These are phyloP conservation scores for Pythium phragmitis DNA, from an alignment of 352 stramenopile species.

Conservation along the genomic window DNA sequence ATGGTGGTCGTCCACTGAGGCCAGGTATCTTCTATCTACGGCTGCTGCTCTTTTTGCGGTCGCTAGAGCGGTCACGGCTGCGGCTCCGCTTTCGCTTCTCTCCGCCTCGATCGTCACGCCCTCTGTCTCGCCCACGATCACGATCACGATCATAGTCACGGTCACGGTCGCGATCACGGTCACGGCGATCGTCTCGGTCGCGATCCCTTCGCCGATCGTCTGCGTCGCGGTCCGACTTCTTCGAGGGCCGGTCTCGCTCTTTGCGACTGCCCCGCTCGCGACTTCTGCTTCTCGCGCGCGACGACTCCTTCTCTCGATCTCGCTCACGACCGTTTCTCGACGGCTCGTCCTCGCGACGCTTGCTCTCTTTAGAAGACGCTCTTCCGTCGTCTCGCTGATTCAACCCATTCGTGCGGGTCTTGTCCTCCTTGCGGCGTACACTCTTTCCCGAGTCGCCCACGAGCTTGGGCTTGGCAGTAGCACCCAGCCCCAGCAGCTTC, in stretches of 20 bases:
- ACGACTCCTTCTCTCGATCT: conserved; percentile 8
- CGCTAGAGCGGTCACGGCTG: conserved; percentile 32
- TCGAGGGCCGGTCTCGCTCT: conserved; percentile 17
- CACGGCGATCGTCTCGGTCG: conserved; percentile 20
- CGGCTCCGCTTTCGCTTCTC: conserved; percentile 15
- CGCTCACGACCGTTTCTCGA: background rate
- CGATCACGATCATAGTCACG: conserved; percentile 20
- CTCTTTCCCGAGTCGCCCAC: conserved; percentile 46
- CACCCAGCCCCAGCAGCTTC: conserved; percentile 91
- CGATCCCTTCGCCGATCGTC: conserved; percentile 14
- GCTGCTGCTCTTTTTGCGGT: conserved; percentile 26
- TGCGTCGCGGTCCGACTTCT: background rate
- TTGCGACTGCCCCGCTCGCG: conserved; percentile 19
- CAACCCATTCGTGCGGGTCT: conserved; percentile 18
- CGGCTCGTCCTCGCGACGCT: background rate
- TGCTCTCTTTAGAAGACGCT: background rate
- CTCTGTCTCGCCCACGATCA: conserved; percentile 26
- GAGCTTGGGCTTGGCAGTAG: conserved; percentile 68
- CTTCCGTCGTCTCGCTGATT: conserved; percentile 18
- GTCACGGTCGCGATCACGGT: conserved; percentile 11
- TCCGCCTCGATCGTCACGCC: conserved; percentile 4
- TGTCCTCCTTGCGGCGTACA: conserved; percentile 11
- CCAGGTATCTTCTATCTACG: conserved; percentile 7
- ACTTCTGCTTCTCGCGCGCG: conserved; percentile 17
- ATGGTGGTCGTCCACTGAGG: background rate